These are phyloP conservation scores for Xerocomellus intermedius DNA, from an alignment of 768 basidiomycete genomes.

Conservation along the genomic window DNA sequence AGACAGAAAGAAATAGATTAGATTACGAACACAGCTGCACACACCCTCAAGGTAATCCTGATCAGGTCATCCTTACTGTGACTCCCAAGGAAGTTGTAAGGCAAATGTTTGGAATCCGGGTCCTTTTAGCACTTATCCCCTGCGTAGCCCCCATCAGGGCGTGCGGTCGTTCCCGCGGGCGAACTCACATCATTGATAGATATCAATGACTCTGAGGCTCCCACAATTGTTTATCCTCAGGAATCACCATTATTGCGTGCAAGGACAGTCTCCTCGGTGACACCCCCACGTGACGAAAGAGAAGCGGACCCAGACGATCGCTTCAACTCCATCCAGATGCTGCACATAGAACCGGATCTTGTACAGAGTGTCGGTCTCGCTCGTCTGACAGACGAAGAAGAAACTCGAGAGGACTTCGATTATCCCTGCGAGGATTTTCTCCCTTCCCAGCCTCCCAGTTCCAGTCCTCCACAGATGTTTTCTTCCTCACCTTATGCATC, in stretches of 20 bases:
- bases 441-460: conserved; percentile 40
- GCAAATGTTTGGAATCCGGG: not conserved
- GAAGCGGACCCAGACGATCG: not conserved
- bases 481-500: conserved; percentile 41
- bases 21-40: not conserved
- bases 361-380: not conserved
- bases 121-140: not conserved
- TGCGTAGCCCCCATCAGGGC: not conserved
- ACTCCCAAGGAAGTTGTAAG: conserved; percentile 13
- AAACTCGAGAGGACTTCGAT: conserved; percentile 2
- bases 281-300: not conserved
- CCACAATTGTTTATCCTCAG: not conserved
- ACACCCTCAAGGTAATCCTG: not conserved
- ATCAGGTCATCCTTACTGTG: not conserved
- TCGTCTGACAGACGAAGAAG: not conserved
- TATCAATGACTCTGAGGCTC: not conserved
- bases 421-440: conserved; percentile 4
- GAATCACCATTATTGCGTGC: not conserved
- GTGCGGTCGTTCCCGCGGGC: not conserved
- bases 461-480: conserved; percentile 46
- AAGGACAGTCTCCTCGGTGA: not conserved
- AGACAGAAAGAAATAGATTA: not conserved
- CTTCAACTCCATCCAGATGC: not conserved
- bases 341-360: not conserved
- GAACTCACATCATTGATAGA: not conserved